Conservation (phyloP, 257 asterid species). For the Mentha longifolia region DNA sequence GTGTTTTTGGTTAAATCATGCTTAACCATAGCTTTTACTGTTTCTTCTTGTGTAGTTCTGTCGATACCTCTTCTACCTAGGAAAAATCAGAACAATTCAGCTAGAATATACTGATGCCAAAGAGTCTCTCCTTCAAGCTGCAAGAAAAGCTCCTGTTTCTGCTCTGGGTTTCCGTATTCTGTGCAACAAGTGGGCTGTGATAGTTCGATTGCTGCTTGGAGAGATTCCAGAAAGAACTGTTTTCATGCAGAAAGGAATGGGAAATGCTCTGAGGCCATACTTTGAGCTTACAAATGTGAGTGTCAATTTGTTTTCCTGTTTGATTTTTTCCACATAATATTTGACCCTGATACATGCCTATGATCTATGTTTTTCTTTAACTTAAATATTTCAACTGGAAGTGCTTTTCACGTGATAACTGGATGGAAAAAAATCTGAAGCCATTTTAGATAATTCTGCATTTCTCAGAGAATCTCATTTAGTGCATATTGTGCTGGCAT, state of each 20-base stretch:
- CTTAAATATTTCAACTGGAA: neutral
- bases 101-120: slow-evolving; percentile 97
- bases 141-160: slow-evolving; percentile 86
- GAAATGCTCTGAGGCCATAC: slow-evolving; percentile 85
- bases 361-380: neutral
- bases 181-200: slow-evolving; percentile 96
- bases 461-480: too few relatives aligned
- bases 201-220: slow-evolving; percentile 89
- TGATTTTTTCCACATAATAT: neutral
- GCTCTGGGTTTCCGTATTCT: slow-evolving; percentile 84
- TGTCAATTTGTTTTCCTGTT: slow-evolving; percentile 12
- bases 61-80: slow-evolving; percentile 91
- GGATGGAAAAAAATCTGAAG: too few relatives aligned
- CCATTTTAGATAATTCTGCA: too few relatives aligned
- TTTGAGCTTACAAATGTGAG: slow-evolving; percentile 97
- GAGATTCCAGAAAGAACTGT: slow-evolving; percentile 96
- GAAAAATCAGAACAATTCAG: slow-evolving; percentile 94
- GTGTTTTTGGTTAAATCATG: neutral
- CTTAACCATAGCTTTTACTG: neutral
- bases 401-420: neutral
- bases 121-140: slow-evolving; percentile 96
- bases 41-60: slow-evolving; percentile 59
- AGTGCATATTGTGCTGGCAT: neutral
- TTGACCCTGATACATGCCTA: neutral
- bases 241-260: slow-evolving; percentile 98